Base-by-base conservation (phyloP, 1,284 basidiomycete genomes). In the Pulveroboletus sp. region DNA sequence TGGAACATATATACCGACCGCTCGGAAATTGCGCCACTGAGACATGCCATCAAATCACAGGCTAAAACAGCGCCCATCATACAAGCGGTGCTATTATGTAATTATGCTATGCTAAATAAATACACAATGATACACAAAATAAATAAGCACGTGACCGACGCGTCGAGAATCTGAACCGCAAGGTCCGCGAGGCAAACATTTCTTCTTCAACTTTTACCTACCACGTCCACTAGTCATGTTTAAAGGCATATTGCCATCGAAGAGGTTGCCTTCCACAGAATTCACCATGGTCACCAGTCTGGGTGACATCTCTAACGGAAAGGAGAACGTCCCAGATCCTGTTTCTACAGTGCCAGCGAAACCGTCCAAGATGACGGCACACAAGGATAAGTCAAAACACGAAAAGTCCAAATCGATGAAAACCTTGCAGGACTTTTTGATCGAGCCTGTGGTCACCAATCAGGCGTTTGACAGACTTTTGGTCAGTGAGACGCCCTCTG, bases 401-500 rank as follows among this genome's bases (percentile, higher is more conserved):
- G 67, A 53, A 72, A 79, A 56, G 58, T 65, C 40, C 10, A 74
- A 71, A 43, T 65, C 69, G 2, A 4, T 59, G 17, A 80, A 78
- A 65, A 70, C 67, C 47, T 57, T 56, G 18, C 79, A 78, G 52
- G 75, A 79, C 9, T 62, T 73, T 22, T 62, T 69, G 3, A 62
- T 59, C n/a, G 76, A 79, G 47, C 69, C 66, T n/a, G 64, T 69
- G 15, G 72, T 74, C 44, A 87, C 80, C 66, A 77, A 83, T 59
- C 76, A 83, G 61, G 89, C 84, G 3, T 92, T 92, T 62, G 87
- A 90, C 68, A 83, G 80, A 65, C 78, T 92, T 54, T 72, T 91
- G 66, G 89, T 88, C 67, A 68, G 82, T 72, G 46, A 43, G 39
- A 14, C 7, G 2, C 28, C 25, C 20, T 17, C 9, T 31, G 43